phyloP scores from a whole-genome alignment of 108 stramenopile species.

The Asterionellopsis glacialis region DNA sequence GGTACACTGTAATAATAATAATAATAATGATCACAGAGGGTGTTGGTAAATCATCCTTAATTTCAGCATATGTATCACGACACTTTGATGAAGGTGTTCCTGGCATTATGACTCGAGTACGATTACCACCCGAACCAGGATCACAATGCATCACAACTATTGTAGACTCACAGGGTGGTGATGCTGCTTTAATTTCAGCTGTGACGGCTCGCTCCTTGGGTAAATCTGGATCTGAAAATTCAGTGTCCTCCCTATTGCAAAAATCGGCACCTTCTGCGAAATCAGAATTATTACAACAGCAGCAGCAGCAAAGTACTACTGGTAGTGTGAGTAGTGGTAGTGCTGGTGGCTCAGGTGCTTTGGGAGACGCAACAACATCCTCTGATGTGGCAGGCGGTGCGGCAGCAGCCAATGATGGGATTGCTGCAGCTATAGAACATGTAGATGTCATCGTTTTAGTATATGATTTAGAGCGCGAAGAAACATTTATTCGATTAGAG shows the following conservation, averaged over 20 bases:
- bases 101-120: slow-evolving; percentile 73
- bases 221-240: slow-evolving; percentile 6
- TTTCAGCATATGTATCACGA: slow-evolving; percentile 81
- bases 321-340: slow-evolving; percentile 1
- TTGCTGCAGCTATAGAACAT: slow-evolving; percentile 21
- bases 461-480: slow-evolving; percentile 73
- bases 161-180: slow-evolving; percentile 77
- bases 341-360: background rate
- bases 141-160: slow-evolving; percentile 65
- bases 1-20: no score
- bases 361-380: no score
- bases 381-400: no score
- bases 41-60: slow-evolving; percentile 82
- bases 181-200: slow-evolving; percentile 49
- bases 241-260: background rate
- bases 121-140: slow-evolving; percentile 67
- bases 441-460: slow-evolving; percentile 74
- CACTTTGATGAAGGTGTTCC: slow-evolving; percentile 76
- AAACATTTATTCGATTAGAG: slow-evolving; percentile 71
- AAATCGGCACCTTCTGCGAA: background rate
- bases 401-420: slow-evolving; percentile 11
- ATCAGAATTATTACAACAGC: background rate
- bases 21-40: no score
- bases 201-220: slow-evolving; percentile 31
- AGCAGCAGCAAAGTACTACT: background rate